phyloP scores from a whole-genome alignment of 768 basidiomycete genomes.

The Pleurotus salmoneostramineus region DNA sequence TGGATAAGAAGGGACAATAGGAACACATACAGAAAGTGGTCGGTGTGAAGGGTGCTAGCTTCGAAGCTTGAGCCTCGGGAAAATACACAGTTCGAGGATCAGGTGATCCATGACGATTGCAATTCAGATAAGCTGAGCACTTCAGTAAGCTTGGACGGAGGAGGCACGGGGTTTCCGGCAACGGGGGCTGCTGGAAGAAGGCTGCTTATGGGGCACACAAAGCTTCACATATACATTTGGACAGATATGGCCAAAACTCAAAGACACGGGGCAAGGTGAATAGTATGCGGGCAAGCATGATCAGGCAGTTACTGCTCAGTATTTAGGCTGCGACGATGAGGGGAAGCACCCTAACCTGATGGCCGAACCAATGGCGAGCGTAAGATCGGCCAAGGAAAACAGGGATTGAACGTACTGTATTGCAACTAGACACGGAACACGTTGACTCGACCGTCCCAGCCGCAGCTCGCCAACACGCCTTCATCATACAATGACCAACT shows the following conservation, averaged over 20 bases:
- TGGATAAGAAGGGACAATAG: background rate
- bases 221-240: too few species aligned
- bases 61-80: too few species aligned
- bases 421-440: constrained; percentile 55
- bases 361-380: background rate
- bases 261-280: too few species aligned
- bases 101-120: background rate
- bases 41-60: too few species aligned
- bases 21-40: background rate
- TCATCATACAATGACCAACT: constrained; percentile 92
- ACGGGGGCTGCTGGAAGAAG: too few species aligned
- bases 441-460: constrained; percentile 87
- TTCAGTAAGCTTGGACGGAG: background rate
- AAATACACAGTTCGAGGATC: background rate
- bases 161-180: too few species aligned
- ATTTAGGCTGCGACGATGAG: too few species aligned
- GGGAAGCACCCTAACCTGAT: background rate
- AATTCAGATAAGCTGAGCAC: background rate
- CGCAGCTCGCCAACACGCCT: constrained; percentile 82
- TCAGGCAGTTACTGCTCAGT: too few species aligned
- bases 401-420: constrained; percentile 11
- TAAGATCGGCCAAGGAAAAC: background rate
- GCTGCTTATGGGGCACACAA: too few species aligned
- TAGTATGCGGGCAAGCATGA: too few species aligned
- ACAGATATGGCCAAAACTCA: too few species aligned